Base-by-base conservation (phyloP, 2,329 filamentous ascomycete species). In the Phialemoniopsis sp. region DNA sequence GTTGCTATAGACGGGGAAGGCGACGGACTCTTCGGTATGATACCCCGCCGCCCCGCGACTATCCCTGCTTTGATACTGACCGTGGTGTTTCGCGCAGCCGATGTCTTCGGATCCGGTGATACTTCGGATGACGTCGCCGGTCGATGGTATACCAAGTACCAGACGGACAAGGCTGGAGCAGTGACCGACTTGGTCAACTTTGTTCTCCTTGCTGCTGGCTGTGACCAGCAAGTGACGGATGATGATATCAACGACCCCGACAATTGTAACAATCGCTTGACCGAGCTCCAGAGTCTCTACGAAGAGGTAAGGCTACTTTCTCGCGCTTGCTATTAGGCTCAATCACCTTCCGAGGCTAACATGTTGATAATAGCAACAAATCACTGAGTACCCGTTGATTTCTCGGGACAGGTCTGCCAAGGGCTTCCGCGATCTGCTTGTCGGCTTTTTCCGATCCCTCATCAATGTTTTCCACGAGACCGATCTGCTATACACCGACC, bases 181-280 rank as follows among this genome's bases (percentile, higher is more conserved):
- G 64, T 84, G 46, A 71, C 73, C 13, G 79, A 84, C 36, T 63
- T 85, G 39, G 73, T 86, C 50, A 85, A 85, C 60, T 82, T 80
- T 48, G 73, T 85, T 29, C 62, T 86, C 29, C 75, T 78, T 53
- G 77, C 87, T 46, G 81, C 90, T 14, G 93, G 93, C 21, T 95
- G 90, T 58, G 80, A 88, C 39, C 72, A 87, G 39, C 77, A 85
- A 49, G 79, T 98, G 39, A 85, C 83, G 9, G 76, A 79, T 30
- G 82, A 93, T 56, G 89, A 97, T 58, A 87, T 96, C 47, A 81
- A 84, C 48, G 91, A 98, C 57, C 81, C 89, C 8, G 93, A 98
- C 58, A 89, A 93, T 55, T 87, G 85, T 35, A 80, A 87, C 14
- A 82, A 81, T 54, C 82, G 82, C 55, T 68, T 98, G 34, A 72